A percentile compares a stretch with the other conserved stretches of the same genome.
phyloP scores from a whole-genome alignment of 208 protist species.

The Naegleria gruberi region DNA sequence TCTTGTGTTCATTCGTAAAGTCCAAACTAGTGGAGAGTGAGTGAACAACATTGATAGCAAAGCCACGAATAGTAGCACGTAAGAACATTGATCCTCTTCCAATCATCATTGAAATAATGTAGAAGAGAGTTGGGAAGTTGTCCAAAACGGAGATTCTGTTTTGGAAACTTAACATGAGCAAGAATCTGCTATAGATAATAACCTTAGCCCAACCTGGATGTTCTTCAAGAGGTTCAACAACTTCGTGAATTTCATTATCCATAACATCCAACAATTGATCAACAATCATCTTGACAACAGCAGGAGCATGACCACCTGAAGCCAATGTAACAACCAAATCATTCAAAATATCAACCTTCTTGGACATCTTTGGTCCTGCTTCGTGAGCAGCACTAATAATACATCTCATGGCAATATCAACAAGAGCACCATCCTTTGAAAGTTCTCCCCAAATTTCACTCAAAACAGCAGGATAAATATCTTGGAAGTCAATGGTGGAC shows the following conservation, averaged over 20 bases:
- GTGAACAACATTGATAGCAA: conserved; percentile 10
- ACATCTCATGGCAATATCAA: not conserved
- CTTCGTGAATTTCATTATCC: not conserved
- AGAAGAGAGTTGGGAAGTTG: not conserved
- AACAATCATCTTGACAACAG: not conserved
- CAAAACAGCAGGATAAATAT: conserved; percentile 14
- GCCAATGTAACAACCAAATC: conserved; percentile 13
- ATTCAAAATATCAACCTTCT: not conserved
- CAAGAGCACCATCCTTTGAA: not conserved
- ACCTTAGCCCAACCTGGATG: not conserved
- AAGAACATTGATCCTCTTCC: not conserved
- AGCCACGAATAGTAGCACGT: not conserved
- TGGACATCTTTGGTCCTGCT: not conserved
- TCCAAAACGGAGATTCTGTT: not conserved
- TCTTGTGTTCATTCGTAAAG: not conserved
- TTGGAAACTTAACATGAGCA: conserved; percentile 15
- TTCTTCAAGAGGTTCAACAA: not conserved
- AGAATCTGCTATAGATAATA: not conserved
- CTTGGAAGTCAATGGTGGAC: not conserved
- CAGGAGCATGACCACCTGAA: not conserved
- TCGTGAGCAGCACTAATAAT: not conserved
- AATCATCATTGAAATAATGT: not conserved
- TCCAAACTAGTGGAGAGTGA: not conserved
- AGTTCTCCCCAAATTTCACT: conserved; percentile 13
- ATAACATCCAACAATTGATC: not conserved